Evolutionary conservation across 2,329 filamentous ascomycete species (phyloP), one percentile per base, ranked within the genome.

Genomic region (Aspergillus sp.): DNA sequence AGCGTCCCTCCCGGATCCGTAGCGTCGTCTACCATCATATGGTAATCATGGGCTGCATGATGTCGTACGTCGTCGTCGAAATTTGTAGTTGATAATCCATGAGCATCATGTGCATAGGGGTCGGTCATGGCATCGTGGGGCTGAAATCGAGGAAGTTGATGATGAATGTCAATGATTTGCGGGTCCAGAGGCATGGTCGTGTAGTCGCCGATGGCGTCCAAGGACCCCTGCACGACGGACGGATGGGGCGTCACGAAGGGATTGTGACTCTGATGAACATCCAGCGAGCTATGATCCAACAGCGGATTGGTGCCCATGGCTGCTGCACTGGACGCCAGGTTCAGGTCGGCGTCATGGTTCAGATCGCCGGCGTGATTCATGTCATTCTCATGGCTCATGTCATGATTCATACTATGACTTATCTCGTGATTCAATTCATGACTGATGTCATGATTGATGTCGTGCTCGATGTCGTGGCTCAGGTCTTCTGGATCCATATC

Each of bases 151-250:
- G 75, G 69, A 3, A 81, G 70, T 55, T 80, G 78, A 36, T 78
- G 71, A 49, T 80, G 75, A 29, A 82, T 73, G 63, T 82, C 80
- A 63, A 87, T 87, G 52, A 88, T 85, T 42, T 85, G 84, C 2
- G 85, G 85, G 60, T 88, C 85, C 47, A 86, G 79, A 2, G 85
- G 84, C 72, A 87, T 78, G 47, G 82, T 77, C 60, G 79, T 73
- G 58, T 78, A 80, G 32, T 76, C 72, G 22, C 74, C 67, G 64
- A 81, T 76, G 22, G 75, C 68, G 45, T 76, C 73, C 45, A 76
- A 71, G 7, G 68, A 60, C 51, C 73, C 71, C 57, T 75, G 71
- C 1, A 77, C 71, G 57, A 75, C 70, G 12, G 73, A 67, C 46
- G 69, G 61, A 61, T 69, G 65, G 29, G 67, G 54, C 60, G 71